Evolutionary conservation across 306 rosid species (phyloP).

Genomic region (Rosa lucieae): DNA sequence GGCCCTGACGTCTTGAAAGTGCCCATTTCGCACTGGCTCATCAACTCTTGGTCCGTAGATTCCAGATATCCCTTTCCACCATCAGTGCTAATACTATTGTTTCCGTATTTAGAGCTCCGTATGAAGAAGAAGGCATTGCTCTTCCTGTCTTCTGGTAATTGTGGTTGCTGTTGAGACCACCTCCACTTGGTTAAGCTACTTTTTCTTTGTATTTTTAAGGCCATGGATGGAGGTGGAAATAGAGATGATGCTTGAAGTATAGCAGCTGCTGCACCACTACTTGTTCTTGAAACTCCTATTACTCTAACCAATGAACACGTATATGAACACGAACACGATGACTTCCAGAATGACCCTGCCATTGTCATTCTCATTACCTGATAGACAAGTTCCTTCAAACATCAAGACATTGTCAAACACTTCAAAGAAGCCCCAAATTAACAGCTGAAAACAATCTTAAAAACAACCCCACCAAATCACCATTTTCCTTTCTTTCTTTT

Average conservation of each 20-base stretch:
- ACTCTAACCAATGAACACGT: conserved; percentile 9
- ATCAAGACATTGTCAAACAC: background rate
- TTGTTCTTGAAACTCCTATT: conserved; percentile 12
- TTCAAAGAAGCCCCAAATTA: too few species aligned
- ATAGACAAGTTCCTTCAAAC: conserved; percentile 1
- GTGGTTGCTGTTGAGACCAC: conserved; percentile 23
- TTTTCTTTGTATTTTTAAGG: background rate
- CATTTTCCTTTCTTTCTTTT: too few species aligned
- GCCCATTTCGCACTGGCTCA: conserved; percentile 73
- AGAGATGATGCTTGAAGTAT: background rate
- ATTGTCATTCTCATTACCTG: conserved; percentile 1
- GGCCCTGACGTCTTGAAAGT: conserved; percentile 85
- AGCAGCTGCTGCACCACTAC: conserved; percentile 3
- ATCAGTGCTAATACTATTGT: background rate
- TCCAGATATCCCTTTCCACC: conserved; percentile 48
- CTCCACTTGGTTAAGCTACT: conserved; percentile 10
- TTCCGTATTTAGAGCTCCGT: conserved; percentile 21
- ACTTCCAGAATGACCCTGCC: conserved; percentile 4
- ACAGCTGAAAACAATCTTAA: background rate
- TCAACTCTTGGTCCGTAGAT: conserved; percentile 69
- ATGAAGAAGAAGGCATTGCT: conserved; percentile 22
- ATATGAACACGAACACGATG: conserved; percentile 10
- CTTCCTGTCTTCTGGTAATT: background rate
- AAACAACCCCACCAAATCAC: background rate
- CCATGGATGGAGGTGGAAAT: conserved; percentile 5